Evolutionary conservation across 2,329 filamentous ascomycete species (phyloP).

Genomic region (Epicoccum nigrum): DNA sequence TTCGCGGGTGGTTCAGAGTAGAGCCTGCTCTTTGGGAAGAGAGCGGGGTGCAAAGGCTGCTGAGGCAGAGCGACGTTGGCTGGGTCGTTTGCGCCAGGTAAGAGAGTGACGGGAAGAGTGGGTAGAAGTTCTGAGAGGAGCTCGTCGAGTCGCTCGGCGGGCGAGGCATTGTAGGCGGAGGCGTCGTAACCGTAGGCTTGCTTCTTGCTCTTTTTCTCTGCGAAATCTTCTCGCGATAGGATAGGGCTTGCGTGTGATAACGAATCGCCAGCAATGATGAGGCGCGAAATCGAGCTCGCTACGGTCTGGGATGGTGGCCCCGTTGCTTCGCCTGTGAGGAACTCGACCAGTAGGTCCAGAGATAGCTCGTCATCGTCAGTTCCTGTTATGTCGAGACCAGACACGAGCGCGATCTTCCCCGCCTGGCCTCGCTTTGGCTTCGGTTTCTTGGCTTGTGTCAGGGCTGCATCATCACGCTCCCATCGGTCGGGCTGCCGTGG

Average conservation of each 20-base stretch:
- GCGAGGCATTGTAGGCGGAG: constrained; percentile 82
- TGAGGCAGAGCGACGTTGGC: constrained; percentile 90
- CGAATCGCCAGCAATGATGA: constrained; percentile 92
- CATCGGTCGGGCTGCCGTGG: constrained; percentile 82
- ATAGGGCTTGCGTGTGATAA: constrained; percentile 61
- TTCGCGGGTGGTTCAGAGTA: constrained; percentile 63
- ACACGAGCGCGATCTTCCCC: constrained; percentile 85
- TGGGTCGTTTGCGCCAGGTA: constrained; percentile 84
- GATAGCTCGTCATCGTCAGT: constrained; percentile 75
- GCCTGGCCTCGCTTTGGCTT: constrained; percentile 53
- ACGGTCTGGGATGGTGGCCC: constrained; percentile 64
- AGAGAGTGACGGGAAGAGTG: constrained; percentile 83
- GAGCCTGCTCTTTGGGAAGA: constrained; percentile 78
- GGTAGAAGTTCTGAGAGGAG: constrained; percentile 84
- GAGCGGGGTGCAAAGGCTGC: constrained; percentile 88
- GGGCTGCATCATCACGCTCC: constrained; percentile 64
- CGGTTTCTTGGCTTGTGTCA: constrained; percentile 38
- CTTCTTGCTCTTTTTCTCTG: constrained; percentile 62
- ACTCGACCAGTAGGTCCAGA: constrained; percentile 81
- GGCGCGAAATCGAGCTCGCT: constrained; percentile 73
- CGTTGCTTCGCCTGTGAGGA: constrained; percentile 80
- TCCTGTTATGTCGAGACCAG: constrained; percentile 83
- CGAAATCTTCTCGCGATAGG: constrained; percentile 54
- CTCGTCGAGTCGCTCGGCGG: constrained; percentile 80
- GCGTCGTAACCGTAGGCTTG: constrained; percentile 92